Conservation (phyloP, 805 yeast species). For the Saturnispora quitensis region DNA sequence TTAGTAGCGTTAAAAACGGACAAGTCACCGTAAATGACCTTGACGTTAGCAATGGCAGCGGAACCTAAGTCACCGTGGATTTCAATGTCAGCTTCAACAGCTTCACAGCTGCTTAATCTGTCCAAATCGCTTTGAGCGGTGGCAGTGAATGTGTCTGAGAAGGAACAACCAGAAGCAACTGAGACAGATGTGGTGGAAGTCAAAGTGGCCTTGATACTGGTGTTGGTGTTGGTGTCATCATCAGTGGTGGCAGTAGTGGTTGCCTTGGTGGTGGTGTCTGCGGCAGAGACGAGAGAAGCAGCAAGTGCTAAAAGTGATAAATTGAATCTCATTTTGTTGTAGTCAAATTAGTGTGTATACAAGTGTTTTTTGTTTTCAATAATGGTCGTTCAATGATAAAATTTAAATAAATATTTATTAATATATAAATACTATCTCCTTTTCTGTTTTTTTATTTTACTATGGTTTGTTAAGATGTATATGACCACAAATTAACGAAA, state of each 20-base stretch:
- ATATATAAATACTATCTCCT: background rate
- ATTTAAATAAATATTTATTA: background rate
- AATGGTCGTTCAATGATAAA: background rate
- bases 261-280: conserved; percentile 3
- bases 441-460: background rate
- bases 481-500: background rate
- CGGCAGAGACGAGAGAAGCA: conserved; percentile 22
- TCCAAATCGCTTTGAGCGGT: conserved; percentile 77
- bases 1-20: conserved; percentile 53
- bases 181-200: conserved; percentile 39
- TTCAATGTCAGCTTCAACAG: conserved; percentile 71
- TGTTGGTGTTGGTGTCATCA: conserved; percentile 28
- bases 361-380: background rate
- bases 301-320: background rate
- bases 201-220: conserved; percentile 43
- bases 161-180: conserved; percentile 56
- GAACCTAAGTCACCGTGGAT: conserved; percentile 56
- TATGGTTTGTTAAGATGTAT: background rate
- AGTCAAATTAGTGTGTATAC: background rate
- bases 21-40: conserved; percentile 72
- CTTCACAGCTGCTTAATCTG: conserved; percentile 59
- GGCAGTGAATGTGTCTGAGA: conserved; percentile 55
- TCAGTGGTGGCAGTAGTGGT: conserved; percentile 32
- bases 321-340: conserved; percentile 3
- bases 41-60: conserved; percentile 64